Evolutionary conservation across 225 moss, liverwort and hornwort genomes (phyloP).

Genomic region (Lunularia cruciata): DNA sequence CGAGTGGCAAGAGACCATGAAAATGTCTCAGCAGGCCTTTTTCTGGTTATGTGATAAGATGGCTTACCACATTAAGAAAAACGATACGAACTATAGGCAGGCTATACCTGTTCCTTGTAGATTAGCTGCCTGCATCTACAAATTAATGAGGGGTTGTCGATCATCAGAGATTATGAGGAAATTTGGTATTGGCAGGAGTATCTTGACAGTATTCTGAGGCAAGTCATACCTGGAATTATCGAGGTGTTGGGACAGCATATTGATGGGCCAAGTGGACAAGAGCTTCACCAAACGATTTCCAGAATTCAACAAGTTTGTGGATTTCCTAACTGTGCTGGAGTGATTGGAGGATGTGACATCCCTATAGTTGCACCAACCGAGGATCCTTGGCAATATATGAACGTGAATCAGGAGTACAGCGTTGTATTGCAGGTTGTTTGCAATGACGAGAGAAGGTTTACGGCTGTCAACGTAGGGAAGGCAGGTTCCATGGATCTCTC

Average conservation of each 20-base stretch:
- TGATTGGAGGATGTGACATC: constrained; percentile 26
- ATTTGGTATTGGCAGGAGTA: constrained; percentile 31
- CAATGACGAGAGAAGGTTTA: constrained; percentile 26
- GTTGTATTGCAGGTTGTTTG: constrained; percentile 25
- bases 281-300: neutral
- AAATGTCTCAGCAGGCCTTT: constrained; percentile 27
- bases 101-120: constrained; percentile 27
- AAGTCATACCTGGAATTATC: constrained; percentile 25
- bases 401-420: constrained; percentile 28
- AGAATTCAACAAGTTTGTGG: constrained; percentile 23
- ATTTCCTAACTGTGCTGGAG: constrained; percentile 23
- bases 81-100: constrained; percentile 26
- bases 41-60: constrained; percentile 21
- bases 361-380: constrained; percentile 18
- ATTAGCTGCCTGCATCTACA: constrained; percentile 31
- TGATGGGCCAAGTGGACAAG: constrained; percentile 20
- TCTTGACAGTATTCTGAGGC: constrained; percentile 26
- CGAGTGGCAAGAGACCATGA: constrained; percentile 29
- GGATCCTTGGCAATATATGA: constrained; percentile 19
- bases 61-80: constrained; percentile 22
- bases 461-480: constrained; percentile 24
- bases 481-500: constrained; percentile 23
- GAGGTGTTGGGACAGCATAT: constrained; percentile 18
- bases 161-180: constrained; percentile 24
- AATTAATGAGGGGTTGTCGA: constrained; percentile 24